Conservation (phyloP, 441 rosid species). For the Arabidopsis hybrid region DNA sequence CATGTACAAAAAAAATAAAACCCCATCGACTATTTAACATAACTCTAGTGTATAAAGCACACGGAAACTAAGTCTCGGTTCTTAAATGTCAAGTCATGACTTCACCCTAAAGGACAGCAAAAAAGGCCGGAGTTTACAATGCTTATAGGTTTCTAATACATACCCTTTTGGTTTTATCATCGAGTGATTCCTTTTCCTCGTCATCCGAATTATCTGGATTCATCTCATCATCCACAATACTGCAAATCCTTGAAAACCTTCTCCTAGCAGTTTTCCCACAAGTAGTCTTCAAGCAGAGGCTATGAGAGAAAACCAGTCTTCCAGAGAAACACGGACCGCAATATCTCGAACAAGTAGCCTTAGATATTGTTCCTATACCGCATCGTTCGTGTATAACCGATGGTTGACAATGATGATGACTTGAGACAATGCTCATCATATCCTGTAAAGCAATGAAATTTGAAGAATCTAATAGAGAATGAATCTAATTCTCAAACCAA, state of each 20-base stretch:
- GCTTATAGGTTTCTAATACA: background rate
- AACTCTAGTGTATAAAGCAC: conserved; percentile 11
- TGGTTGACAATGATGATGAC: conserved; percentile 68
- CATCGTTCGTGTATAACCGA: conserved; percentile 48
- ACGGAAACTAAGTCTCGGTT: background rate
- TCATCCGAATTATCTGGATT: conserved; percentile 57
- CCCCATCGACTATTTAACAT: background rate
- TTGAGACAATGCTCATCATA: conserved; percentile 63
- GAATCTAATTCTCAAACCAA: conserved; percentile 20
- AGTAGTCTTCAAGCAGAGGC: conserved; percentile 40
- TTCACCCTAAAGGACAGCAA: background rate
- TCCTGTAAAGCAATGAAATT: conserved; percentile 42
- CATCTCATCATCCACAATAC: conserved; percentile 58
- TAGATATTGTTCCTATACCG: conserved; percentile 45
- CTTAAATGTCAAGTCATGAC: background rate
- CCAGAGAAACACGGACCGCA: conserved; percentile 46
- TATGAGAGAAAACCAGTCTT: conserved; percentile 44
- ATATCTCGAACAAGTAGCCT: conserved; percentile 48
- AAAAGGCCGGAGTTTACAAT: background rate
- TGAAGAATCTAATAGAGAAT: conserved; percentile 5
- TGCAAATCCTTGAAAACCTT: conserved; percentile 51
- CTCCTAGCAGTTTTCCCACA: conserved; percentile 42
- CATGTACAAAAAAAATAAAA: background rate
- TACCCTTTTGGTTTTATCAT: conserved; percentile 55
- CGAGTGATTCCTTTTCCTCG: conserved; percentile 47